phyloP scores from a whole-genome alignment of 305 asterid species.

The Solanum hybrid region DNA sequence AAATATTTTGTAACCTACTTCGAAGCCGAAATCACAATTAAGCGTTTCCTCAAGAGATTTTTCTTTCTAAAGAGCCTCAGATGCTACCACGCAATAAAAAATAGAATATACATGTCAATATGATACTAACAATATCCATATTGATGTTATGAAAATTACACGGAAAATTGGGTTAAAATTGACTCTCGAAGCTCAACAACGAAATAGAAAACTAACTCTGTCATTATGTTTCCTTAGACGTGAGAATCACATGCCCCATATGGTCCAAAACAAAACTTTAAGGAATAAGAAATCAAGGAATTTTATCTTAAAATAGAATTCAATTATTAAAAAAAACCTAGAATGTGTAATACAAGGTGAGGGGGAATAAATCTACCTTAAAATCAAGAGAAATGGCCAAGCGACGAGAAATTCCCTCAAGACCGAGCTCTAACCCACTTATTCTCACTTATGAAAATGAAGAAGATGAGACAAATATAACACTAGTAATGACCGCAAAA shows the following conservation, averaged over 20 bases:
- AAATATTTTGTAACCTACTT: not conserved
- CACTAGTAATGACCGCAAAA: not conserved
- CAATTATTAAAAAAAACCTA: not conserved
- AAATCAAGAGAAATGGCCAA: not conserved
- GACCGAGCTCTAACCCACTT: not conserved
- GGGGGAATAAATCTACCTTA: not conserved
- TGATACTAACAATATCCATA: not conserved
- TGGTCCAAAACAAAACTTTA: not conserved
- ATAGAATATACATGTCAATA: not conserved
- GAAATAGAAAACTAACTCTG: not conserved
- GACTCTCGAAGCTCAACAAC: not conserved
- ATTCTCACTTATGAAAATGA: not conserved
- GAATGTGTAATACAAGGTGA: not conserved
- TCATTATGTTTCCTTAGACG: not conserved
- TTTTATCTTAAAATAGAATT: not conserved
- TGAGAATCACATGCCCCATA: not conserved
- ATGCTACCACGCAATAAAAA: not conserved
- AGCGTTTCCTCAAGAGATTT: not conserved
- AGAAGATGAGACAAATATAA: not conserved
- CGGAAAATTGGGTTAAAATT: not conserved
- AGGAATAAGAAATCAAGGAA: not conserved
- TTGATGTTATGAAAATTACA: not conserved
- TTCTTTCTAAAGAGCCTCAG: not conserved
- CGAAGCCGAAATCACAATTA: not conserved
- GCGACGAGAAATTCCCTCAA: not conserved